Evolutionary conservation across 805 yeast species (phyloP).

Genomic region (Starmerella bacillaris): DNA sequence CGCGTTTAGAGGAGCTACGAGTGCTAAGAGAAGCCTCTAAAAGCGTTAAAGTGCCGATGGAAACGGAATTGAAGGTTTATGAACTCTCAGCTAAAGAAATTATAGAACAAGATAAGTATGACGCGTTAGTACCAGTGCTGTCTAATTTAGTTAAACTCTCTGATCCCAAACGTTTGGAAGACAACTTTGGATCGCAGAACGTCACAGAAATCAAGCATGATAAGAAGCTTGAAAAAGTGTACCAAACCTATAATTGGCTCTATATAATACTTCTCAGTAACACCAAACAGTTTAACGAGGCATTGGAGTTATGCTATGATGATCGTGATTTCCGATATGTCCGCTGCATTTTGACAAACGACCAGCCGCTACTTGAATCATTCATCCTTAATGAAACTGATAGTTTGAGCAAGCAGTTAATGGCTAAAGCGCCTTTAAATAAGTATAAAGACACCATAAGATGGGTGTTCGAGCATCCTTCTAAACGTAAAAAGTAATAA

Average conservation of each 20-base stretch:
- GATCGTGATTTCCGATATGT: constrained; percentile 1
- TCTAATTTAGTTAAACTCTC: constrained; percentile 3
- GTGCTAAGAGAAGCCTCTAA: constrained; percentile 8
- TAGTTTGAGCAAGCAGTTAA: constrained; percentile 1
- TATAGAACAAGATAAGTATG: constrained; percentile 2
- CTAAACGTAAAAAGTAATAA: background rate
- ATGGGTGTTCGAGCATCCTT: background rate
- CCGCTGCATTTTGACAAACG: constrained; percentile 2
- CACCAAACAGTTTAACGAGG: constrained; percentile 6
- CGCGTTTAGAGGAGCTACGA: constrained; percentile 4
- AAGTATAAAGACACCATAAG: background rate
- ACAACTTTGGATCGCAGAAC: too few relatives aligned
- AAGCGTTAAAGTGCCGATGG: background rate
- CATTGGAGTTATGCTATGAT: background rate
- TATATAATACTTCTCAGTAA: constrained; percentile 6
- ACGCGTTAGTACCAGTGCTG: constrained; percentile 5
- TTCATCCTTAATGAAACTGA: background rate
- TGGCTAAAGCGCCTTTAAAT: constrained; percentile 4
- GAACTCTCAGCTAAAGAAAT: constrained; percentile 4
- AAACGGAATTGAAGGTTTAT: constrained; percentile 5
- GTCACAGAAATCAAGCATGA: background rate
- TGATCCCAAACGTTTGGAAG: too few relatives aligned
- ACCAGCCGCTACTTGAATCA: constrained; percentile 5
- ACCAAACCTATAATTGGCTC: constrained; percentile 4
- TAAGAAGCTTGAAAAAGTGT: background rate